These are phyloP conservation scores for Fomitopsis schrenkii DNA, from an alignment of 1,284 basidiomycete genomes.

Conservation along the genomic window DNA sequence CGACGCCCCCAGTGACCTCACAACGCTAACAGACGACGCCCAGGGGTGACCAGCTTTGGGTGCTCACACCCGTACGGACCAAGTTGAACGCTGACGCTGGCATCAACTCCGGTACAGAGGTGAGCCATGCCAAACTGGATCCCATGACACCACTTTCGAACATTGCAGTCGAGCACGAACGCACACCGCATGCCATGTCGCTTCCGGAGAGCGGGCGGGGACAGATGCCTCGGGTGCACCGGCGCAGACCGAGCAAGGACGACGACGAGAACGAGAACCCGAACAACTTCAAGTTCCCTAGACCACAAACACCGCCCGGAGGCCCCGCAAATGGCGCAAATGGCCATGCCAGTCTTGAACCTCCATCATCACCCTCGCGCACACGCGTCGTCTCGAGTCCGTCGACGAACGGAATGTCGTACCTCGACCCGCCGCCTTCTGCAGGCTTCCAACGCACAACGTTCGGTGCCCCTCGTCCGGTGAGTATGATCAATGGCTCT, in stretches of 20 bases:
- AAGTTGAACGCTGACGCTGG: background rate
- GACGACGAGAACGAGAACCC: slow-evolving; percentile 14
- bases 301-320: slow-evolving; percentile 7
- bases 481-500: slow-evolving; percentile 23
- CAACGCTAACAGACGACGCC: background rate
- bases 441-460: slow-evolving; percentile 36
- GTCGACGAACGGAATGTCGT: slow-evolving; percentile 22
- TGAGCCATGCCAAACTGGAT: background rate
- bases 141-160: background rate
- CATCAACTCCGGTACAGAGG: background rate
- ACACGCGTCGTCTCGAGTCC: slow-evolving; percentile 37
- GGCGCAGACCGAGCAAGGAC: slow-evolving; percentile 33
- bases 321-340: slow-evolving; percentile 11
- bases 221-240: slow-evolving; percentile 19
- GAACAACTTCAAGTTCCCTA: slow-evolving; percentile 19
- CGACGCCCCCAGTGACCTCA: background rate
- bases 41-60: background rate
- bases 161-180: background rate
- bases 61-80: background rate
- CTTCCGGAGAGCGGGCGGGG: background rate
- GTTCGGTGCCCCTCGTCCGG: slow-evolving; percentile 30
- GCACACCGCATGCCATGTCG: background rate
- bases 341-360: slow-evolving; percentile 7
- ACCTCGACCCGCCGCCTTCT: slow-evolving; percentile 32
- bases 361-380: slow-evolving; percentile 16